Percentiles rank a stretch among this genome's conserved stretches.
Evolutionary conservation across 2,329 filamentous ascomycete species (phyloP).

Genomic region (Arthroderma sp.): DNA sequence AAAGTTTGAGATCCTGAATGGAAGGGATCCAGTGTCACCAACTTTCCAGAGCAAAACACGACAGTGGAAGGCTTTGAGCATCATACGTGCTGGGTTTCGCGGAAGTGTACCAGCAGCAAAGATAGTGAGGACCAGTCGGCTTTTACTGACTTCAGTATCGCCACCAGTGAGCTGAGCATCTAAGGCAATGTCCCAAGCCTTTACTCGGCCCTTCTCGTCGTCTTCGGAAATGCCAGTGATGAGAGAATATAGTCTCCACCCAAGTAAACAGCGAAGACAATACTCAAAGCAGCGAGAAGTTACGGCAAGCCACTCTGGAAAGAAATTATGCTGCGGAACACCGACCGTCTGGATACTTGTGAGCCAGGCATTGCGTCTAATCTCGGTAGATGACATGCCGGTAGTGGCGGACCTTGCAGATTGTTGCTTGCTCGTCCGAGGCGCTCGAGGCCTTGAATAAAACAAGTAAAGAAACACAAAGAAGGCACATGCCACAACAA

Average conservation of each 20-base stretch:
- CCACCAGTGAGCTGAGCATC: conserved; percentile 87
- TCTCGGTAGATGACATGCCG: conserved; percentile 69
- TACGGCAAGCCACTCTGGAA: conserved; percentile 72
- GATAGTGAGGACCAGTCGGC: conserved; percentile 69
- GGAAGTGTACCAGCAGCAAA: conserved; percentile 80
- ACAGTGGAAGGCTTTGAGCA: conserved; percentile 85
- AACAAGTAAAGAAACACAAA: conserved; percentile 44
- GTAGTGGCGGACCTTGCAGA: conserved; percentile 15
- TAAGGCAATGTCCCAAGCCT: conserved; percentile 85
- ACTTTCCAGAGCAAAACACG: conserved; percentile 77
- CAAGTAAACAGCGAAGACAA: conserved; percentile 63
- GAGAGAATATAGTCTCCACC: conserved; percentile 61
- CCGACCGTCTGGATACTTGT: conserved; percentile 87
- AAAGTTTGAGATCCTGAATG: conserved; percentile 51
- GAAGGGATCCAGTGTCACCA: conserved; percentile 51
- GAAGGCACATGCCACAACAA: conserved; percentile 44
- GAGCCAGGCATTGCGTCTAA: conserved; percentile 79
- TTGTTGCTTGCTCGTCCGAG: conserved; percentile 17
- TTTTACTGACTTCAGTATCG: conserved; percentile 78
- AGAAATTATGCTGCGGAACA: conserved; percentile 75
- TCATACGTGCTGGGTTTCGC: conserved; percentile 66
- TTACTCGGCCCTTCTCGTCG: conserved; percentile 72
- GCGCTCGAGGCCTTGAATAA: conserved; percentile 44
- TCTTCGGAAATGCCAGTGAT: conserved; percentile 71
- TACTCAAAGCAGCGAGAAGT: conserved; percentile 71